phyloP scores from a whole-genome alignment of 2,329 filamentous ascomycete species.

The Talaromyces islandicus region DNA sequence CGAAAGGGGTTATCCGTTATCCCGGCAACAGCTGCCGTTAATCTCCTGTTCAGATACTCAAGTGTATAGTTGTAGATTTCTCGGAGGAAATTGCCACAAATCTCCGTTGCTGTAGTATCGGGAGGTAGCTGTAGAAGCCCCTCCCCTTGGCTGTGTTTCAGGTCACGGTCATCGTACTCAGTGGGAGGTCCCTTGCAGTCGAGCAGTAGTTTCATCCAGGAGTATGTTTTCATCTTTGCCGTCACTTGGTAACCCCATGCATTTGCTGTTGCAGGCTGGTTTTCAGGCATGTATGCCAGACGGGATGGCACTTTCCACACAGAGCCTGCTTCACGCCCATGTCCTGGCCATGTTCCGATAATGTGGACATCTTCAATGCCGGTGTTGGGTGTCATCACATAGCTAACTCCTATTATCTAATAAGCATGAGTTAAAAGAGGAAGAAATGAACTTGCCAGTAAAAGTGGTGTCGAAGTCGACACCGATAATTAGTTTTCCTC shows the following conservation, averaged over 20 bases:
- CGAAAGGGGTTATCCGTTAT: constrained; percentile 12
- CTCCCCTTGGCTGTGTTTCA: constrained; percentile 6
- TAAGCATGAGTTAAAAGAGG: constrained; percentile 11
- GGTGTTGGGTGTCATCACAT: not conserved
- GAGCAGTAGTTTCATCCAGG: constrained; percentile 26
- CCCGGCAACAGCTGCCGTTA: constrained; percentile 12
- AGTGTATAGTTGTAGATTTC: constrained; percentile 13
- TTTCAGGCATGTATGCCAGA: constrained; percentile 17
- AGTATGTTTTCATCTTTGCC: constrained; percentile 17
- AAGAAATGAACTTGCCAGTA: constrained; percentile 10
- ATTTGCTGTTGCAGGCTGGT: not conserved
- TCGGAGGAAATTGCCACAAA: constrained; percentile 20
- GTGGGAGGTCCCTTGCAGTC: constrained; percentile 14
- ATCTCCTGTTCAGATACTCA: constrained; percentile 14
- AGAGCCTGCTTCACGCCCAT: constrained; percentile 2
- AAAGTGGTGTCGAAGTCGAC: constrained; percentile 19
- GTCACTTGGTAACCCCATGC: constrained; percentile 22
- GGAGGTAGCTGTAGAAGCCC: constrained; percentile 16
- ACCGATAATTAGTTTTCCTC: constrained; percentile 11
- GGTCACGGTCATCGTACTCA: constrained; percentile 16
- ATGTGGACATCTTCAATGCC: constrained; percentile 9
- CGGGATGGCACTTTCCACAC: constrained; percentile 20
- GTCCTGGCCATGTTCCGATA: constrained; percentile 16
- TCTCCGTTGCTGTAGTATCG: constrained; percentile 15
- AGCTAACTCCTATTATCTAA: not conserved